Percentiles rank a stretch among this genome's conserved stretches.
phyloP scores from a whole-genome alignment of 352 stramenopile species.

The Globisporangium heterothallicum region DNA sequence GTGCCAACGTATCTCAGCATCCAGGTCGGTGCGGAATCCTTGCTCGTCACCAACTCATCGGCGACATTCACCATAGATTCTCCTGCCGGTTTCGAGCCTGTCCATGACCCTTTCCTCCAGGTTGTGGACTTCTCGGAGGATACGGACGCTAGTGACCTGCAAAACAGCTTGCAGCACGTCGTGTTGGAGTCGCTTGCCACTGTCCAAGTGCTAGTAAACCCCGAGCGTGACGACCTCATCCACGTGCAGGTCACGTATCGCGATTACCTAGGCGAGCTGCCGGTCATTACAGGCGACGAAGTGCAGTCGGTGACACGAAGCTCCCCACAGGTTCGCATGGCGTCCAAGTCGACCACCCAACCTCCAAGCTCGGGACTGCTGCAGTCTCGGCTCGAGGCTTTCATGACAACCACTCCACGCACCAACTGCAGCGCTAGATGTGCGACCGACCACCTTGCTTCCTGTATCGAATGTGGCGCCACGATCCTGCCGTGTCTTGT shows the following conservation, averaged over 20 bases:
- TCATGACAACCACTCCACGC: neutral
- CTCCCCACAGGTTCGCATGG: neutral
- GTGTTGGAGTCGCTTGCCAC: constrained; percentile 1
- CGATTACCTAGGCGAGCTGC: constrained; percentile 8
- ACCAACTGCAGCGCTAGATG: neutral
- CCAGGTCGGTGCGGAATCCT: neutral
- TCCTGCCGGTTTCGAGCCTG: neutral
- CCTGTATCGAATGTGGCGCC: neutral
- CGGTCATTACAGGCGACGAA: neutral
- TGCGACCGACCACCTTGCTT: neutral
- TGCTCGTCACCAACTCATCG: neutral
- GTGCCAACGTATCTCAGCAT: constrained; percentile 5
- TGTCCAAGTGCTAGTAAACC: neutral
- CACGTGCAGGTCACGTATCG: constrained; percentile 4
- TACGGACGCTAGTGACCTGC: neutral
- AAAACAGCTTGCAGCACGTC: neutral
- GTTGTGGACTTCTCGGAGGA: constrained; percentile 5
- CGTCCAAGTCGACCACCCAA: neutral
- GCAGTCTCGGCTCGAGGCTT: neutral
- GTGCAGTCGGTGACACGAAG: neutral
- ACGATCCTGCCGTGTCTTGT: constrained; percentile 4
- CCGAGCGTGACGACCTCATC: neutral
- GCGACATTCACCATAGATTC: constrained; percentile 2
- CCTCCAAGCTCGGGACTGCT: neutral
- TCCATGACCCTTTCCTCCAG: neutral